Percentiles rank a stretch among this genome's conserved stretches.
These are phyloP conservation scores for Penicillium sp. DNA, from an alignment of 2,329 filamentous ascomycete genomes.

Conservation along the genomic window DNA sequence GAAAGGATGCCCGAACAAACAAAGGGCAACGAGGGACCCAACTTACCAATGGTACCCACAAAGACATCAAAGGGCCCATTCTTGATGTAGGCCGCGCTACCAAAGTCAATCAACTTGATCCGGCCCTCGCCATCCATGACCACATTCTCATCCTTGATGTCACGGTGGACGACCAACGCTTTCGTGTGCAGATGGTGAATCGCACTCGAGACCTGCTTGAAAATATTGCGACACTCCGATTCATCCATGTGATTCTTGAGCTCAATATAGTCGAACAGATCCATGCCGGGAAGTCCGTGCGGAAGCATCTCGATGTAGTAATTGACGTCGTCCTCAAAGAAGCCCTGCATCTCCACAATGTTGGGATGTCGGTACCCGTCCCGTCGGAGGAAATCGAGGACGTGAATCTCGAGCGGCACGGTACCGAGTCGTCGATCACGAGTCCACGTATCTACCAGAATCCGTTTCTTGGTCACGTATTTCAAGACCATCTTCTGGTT, in stretches of 20 bases:
- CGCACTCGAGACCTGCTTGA: constrained; percentile 83
- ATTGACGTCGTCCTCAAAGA: constrained; percentile 63
- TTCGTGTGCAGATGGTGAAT: constrained; percentile 87
- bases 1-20: neutral
- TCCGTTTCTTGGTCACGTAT: constrained; percentile 93
- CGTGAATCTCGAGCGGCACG: constrained; percentile 93
- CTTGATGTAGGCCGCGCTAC: constrained; percentile 96
- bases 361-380: constrained; percentile 61
- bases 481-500: constrained; percentile 87
- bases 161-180: constrained; percentile 86
- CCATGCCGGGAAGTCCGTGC: constrained; percentile 93
- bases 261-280: constrained; percentile 98
- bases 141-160: constrained; percentile 99
- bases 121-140: constrained; percentile 90
- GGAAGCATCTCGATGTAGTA: constrained; percentile 98
- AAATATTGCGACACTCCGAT: constrained; percentile 86
- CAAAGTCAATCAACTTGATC: constrained; percentile 97
- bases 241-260: constrained; percentile 95
- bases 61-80: constrained; percentile 98
- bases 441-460: constrained; percentile 97
- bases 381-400: constrained; percentile 82
- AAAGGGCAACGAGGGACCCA: neutral
- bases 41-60: constrained; percentile 91
- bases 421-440: constrained; percentile 87
- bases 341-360: constrained; percentile 64